These are phyloP conservation scores for Aspergillus floridensis DNA, from an alignment of 2,329 filamentous ascomycete species.

Conservation along the genomic window DNA sequence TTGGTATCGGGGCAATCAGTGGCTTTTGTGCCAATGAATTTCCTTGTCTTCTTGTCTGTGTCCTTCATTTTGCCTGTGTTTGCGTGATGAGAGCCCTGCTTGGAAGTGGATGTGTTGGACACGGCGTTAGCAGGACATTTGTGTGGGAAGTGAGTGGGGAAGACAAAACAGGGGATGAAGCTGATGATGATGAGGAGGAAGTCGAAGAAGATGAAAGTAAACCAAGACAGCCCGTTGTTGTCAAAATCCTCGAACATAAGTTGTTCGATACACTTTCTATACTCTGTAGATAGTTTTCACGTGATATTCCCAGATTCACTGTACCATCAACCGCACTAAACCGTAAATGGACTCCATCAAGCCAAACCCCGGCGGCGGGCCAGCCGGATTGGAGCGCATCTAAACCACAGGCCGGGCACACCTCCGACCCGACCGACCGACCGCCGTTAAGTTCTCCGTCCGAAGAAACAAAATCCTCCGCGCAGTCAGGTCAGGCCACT, in stretches of 20 bases:
- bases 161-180: too few species aligned
- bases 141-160: too few species aligned
- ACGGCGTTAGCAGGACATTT: too few species aligned
- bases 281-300: constrained; percentile 1
- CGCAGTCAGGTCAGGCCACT: constrained; percentile 1
- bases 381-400: constrained; percentile 17
- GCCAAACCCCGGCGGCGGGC: neutral
- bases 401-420: neutral
- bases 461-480: constrained; percentile 7
- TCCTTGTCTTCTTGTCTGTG: too few species aligned
- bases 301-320: neutral
- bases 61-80: too few species aligned
- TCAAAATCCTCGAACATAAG: neutral
- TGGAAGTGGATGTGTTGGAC: too few species aligned
- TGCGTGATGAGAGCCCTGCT: too few species aligned
- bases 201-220: too few species aligned
- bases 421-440: neutral
- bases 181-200: too few species aligned
- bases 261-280: neutral
- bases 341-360: constrained; percentile 5
- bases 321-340: constrained; percentile 16
- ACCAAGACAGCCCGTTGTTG: neutral
- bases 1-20: too few species aligned
- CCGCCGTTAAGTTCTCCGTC: neutral
- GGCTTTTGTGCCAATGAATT: too few species aligned